Base-by-base conservation (phyloP, 768 basidiomycete genomes). In the Cystobasidiopsis lactophilus region DNA sequence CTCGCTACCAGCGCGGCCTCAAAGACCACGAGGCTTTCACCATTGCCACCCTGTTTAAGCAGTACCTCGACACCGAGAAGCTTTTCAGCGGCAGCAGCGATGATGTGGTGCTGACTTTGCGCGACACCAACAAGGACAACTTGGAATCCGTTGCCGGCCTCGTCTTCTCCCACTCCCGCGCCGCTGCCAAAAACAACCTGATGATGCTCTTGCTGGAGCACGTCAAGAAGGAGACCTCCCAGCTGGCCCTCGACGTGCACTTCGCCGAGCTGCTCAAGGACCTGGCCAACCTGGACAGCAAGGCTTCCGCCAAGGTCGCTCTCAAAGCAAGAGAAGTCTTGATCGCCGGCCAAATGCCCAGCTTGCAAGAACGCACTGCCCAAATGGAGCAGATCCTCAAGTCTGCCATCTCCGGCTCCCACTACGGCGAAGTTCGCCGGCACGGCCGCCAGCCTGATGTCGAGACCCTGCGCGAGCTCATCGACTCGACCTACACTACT, bases 281-380 rank as follows among this genome's bases (percentile, higher is more conserved):
- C 43, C 75, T 96, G 37, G 84, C 89, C 50, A 75, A 75, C 30
- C 74, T 96, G 33, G 91, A 96, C 68, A 80, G 84, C 45, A 82
- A 86, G 80, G 82, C 85, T 5, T 91, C 89, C n/a, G 83, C 78
- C 29, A 73, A 79, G 52, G 89, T 96, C 33, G 75, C 89, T 2
- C 69, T 98, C 58, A 95, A 91, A 68, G 93, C 93, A 39, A 82
- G 93, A 43, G 93, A 98, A 70, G 93, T 93, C 5, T 74, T 96
- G 44, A 96, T 98, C 62, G 74, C 85, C 30, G 85, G 84, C 44
- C 85, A 91, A 66, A 82, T 98, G 76, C 93, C 93, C 4, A 91
- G 88, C 14, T 91, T 85, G 64, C 88, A 95, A 63, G 93, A 96
- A 66, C 81, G 93, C 53, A 72, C 79, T 39, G 71, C 77, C 26